Evolutionary conservation across 495 filamentous ascomycete genomes (phyloP).

Genomic region (Parathielavia appendiculata): DNA sequence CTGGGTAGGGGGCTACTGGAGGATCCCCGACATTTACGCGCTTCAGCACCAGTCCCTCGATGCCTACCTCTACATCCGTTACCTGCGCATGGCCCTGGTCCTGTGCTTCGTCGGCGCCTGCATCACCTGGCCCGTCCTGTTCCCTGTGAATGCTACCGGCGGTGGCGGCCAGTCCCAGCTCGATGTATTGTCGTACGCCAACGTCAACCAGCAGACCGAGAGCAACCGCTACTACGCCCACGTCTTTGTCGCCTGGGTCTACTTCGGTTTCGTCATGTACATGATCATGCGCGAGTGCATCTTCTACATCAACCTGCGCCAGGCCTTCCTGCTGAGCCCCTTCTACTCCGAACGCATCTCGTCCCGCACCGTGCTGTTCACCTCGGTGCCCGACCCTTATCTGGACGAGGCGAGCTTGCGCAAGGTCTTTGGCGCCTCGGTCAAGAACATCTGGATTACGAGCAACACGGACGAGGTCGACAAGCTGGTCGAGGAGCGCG

Average conservation of each 20-base stretch:
- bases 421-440: conserved; percentile 69
- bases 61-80: conserved; percentile 81
- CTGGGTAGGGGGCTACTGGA: conserved; percentile 73
- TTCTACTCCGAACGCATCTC: conserved; percentile 85
- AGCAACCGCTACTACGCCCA: conserved; percentile 71
- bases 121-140: conserved; percentile 80
- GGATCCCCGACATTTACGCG: conserved; percentile 75
- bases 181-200: conserved; percentile 72
- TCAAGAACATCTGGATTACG: conserved; percentile 82
- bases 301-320: conserved; percentile 91
- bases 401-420: conserved; percentile 68
- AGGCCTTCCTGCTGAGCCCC: conserved; percentile 88
- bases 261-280: conserved; percentile 80
- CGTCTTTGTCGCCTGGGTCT: conserved; percentile 65
- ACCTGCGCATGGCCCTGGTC: conserved; percentile 64
- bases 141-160: conserved; percentile 84
- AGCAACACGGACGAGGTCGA: conserved; percentile 77
- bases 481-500: conserved; percentile 76
- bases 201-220: conserved; percentile 51
- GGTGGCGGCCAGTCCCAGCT: conserved; percentile 59
- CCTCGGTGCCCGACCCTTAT: conserved; percentile 73
- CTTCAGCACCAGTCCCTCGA: conserved; percentile 88
- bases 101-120: conserved; percentile 75
- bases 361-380: conserved; percentile 88
- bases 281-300: conserved; percentile 87